Conservation (phyloP, 208 protist genomes). For the Crithidia mellificae region DNA sequence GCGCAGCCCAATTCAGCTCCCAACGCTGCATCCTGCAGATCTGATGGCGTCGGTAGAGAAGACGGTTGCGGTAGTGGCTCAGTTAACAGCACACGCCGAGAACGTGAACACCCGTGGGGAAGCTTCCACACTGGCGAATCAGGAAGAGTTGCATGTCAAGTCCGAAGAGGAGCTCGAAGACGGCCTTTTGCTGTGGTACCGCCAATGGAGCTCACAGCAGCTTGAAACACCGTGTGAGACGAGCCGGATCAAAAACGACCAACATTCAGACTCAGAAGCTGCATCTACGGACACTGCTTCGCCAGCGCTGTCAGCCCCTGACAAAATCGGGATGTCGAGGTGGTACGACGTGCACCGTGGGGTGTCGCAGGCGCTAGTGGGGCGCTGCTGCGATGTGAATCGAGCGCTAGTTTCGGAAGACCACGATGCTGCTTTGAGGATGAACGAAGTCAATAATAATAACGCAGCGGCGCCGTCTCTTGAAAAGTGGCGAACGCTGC, state of each 20-base stretch:
- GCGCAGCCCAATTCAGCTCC: slow-evolving; percentile 11
- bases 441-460: background rate
- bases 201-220: background rate
- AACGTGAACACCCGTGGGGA: background rate
- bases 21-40: background rate
- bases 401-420: background rate
- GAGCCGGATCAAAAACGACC: too few relatives aligned
- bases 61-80: background rate
- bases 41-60: background rate
- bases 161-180: background rate
- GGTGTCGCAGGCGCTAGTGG: background rate
- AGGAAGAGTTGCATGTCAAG: background rate
- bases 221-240: too few relatives aligned
- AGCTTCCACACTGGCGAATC: background rate
- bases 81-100: background rate
- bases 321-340: background rate
- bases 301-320: background rate
- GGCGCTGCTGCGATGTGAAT: background rate
- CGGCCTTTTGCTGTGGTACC: slow-evolving; percentile 3
- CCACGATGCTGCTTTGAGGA: background rate
- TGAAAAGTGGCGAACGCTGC: slow-evolving; percentile 5
- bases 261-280: too few relatives aligned
- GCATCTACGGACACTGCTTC: background rate
- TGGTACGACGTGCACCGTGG: slow-evolving; percentile 5
- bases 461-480: background rate